Base-by-base conservation (phyloP, 768 basidiomycete genomes). In the Stropharia rugosoannulata region DNA sequence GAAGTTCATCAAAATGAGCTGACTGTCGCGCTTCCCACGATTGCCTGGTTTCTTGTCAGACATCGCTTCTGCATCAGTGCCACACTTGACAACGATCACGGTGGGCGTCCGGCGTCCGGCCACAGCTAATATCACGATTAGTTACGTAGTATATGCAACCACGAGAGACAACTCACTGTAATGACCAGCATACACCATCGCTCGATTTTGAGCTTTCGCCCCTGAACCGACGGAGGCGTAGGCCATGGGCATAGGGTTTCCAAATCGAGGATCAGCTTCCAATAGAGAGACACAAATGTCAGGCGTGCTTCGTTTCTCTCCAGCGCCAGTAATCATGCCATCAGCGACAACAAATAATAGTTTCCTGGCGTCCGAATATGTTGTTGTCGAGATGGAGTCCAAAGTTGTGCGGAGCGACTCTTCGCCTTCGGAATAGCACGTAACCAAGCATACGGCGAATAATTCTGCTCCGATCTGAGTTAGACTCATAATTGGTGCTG, bases 101-200 rank as follows among this genome's bases (percentile, higher is more conserved):
- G 92, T 95, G 2, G 96, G 96, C 5, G 97, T 98, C 37, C 95
- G 88, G 63, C 90, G 88, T 48, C 94, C 94, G 45, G 87, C 87
- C 60, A 89, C 83, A 59, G 86, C 90, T 89, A 52, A 56, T 49
- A 53, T 44, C 58, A 51, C 45, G 39, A 41, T 49, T 37, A 55
- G 59, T 51, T 58, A 48, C n/a, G 22, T 8, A 48, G 43, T 44
- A 47, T 35, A 19, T 35, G 29, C 36, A 11, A 54, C 27, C 45
- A 25, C 22, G 36, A 59, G 37, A 46, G 51, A 37, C 15, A 32
- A 82, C 93, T 68, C 70, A 95, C 94, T 91, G 72, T 98, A 98
- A 76, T 99, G 96, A n/a, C 97, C 97, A 49, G 97, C 97, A 76
- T 99, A 98, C 16, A 98, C 91, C 92, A 97, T 92, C 6, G 96